Evolutionary conservation across 805 yeast species (phyloP), one percentile per base, ranked within the genome.

Genomic region (Saccharomycopsis vini): DNA sequence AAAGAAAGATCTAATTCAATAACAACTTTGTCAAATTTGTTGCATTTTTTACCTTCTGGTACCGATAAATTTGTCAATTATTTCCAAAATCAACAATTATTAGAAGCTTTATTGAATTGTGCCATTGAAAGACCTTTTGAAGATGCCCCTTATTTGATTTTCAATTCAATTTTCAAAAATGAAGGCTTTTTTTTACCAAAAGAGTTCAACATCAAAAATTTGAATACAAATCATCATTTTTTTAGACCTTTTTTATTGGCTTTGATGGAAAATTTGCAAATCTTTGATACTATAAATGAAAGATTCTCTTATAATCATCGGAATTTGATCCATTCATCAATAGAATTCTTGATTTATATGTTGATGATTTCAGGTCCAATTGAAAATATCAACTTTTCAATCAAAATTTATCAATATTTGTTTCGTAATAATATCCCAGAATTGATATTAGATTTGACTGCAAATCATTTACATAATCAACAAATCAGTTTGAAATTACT

Each of bases 101-200:
- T 45, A 5, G 22, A 9, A 5, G 6, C 35, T 9, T 4, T 45
- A 3, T 19, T 36, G 24, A 23, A 15, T 6, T 36, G 18, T 23
- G 36, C 42, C 20, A 37, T 30, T 10, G 10, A 7, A 4, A 3
- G 35, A 16, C 48, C 44, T 12, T 20, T 30, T 15, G 50, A 46
- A 15, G 50, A 46, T 30, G 36, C 41, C 3, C 44, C 43, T 7
- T 46, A 46, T 30, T 6, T 35, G 9, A 36, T 46, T 7, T 7
- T 44, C 19, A 33, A 26, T 40, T 13, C 36, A 6, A 18, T 47
- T 23, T 20, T 45, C 20, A 42, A 22, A 18, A 42, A 42, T 13
- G 44, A 40, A 7, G 33, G 33, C 5, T 10, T 10, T 30, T 10
- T 30, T 5, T 5, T 30, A 10, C 16, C 16, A 9, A 6, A 18